Evolutionary conservation across 257 asterid genomes (phyloP).

Genomic region (Haberlea rhodopensis): DNA sequence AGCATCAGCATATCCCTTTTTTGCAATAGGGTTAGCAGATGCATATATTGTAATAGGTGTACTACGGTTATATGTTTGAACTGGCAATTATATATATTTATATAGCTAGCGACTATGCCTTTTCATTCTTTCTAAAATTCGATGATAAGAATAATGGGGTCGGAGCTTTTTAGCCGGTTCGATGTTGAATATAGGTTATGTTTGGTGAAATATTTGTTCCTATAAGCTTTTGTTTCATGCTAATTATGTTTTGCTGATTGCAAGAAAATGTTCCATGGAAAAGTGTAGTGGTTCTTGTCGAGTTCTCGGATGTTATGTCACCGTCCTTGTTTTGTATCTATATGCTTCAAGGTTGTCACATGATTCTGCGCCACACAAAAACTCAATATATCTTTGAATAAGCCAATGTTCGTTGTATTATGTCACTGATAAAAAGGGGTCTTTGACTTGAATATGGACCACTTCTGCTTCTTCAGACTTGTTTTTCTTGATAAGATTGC

Average conservation of each 20-base stretch:
- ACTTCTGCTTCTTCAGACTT: not conserved
- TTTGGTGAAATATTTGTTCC: not conserved
- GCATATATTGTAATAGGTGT: constrained; percentile 14
- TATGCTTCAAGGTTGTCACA: not conserved
- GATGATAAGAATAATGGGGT: constrained; percentile 12
- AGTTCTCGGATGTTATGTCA: not conserved
- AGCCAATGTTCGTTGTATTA: not conserved
- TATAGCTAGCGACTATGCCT: constrained; percentile 12
- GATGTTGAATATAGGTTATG: constrained; percentile 14
- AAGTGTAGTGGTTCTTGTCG: constrained; percentile 1
- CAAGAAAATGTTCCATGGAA: not conserved
- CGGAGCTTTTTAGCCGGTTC: constrained; percentile 9
- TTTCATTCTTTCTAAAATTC: not conserved
- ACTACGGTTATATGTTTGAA: constrained; percentile 13
- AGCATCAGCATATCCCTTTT: constrained; percentile 16
- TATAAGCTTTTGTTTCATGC: not conserved
- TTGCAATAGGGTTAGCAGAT: not conserved
- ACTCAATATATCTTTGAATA: not conserved
- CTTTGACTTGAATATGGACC: constrained; percentile 25
- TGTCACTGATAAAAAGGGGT: not conserved
- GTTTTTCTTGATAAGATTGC: constrained; percentile 5
- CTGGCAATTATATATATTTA: not conserved
- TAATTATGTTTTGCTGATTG: not conserved
- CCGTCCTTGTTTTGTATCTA: not conserved
- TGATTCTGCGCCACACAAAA: not conserved